Base-by-base conservation (phyloP, 148 eudicot genomes). In the Persicaria maculosa region DNA sequence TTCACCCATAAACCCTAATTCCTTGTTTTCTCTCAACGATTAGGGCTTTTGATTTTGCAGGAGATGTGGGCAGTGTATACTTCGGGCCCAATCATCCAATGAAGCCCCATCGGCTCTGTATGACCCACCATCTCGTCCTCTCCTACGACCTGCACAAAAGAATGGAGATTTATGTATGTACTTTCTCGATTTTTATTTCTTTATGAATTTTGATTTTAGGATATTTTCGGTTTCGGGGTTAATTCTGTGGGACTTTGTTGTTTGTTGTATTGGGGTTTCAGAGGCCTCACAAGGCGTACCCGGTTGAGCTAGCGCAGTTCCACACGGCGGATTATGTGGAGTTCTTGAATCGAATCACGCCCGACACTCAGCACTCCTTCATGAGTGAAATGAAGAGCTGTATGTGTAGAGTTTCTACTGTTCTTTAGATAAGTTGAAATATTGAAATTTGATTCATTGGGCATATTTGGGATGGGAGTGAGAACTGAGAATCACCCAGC, bases 261-360 rank as follows among this genome's bases (percentile, higher is more conserved):
- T 62, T 74, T 75, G 3, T 36, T 36, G 44, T 76, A 58, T 19
- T 48, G 59, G 11, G 47, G 44, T 74, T 78, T 84, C 78, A 95
- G 98, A 92, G 98, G 83, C 98, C 98, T 45, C 98, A 95, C 68
- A 92, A 92, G 80, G 98, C 98, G 25, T 92, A 88, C 79, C 98
- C 97, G 0, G 96, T 83, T 55, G 98, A 95, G 88, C 85, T 95
- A 72, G 98, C 96, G 1, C 98, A 95, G 86, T 95, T 91, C 81
- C 98, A 95, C 83, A 85, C 98, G 0, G 88, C 96, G 52, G 98
- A 95, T 83, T 95, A 95, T 74, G 97, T 95, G 15, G 98, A 95
- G 76, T 95, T 95, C 67, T 81, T 95, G 85, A 88, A 95, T 67
- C 83, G 98, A 59, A 95, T 95, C 75, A 88, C 93, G 19, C 98